Base-by-base conservation (phyloP, 768 basidiomycete species). In the Termitomyces sp. region DNA sequence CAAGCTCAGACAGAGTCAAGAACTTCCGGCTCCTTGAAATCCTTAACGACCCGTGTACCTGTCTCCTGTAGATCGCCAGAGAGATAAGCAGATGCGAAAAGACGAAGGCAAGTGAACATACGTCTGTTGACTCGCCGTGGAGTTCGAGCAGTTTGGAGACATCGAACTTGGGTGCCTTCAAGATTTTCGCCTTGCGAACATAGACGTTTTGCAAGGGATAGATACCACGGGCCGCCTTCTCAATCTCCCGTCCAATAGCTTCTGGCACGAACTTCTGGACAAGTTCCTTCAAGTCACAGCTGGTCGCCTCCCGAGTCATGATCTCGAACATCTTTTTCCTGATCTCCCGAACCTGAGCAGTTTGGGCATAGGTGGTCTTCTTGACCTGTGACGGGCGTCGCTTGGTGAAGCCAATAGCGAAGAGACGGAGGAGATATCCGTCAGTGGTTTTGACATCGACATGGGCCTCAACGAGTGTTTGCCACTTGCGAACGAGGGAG, bases 271-370 rank as follows among this genome's bases (percentile, higher is more conserved):
- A 97, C 84, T 99, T 99, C 81, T 94, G 92, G 60, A 98, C 94
- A 66, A 94, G 75, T 82, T 95, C 93, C 87, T 98, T 98, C 77
- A 99, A 77, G 76, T 98, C 97, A 71, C 92, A 94, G 68, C 87
- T 92, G 57, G 91, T 83, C 51, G 94, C 92, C 78, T 99, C 97
- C 62, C 95, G 86, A 57, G 86, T 94, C 87, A 95, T 94, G 73
- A 96, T 94, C 80, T 95, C 97, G 67, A 98, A 93, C 97, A 99
- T 99, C 85, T 98, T 98, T 75, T 92, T 92, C 73, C 97, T 83
- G 73, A 99, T 98, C 82, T 97, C 96, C 64, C 92, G 86, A 66
- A 98, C 86, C 77, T 99, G 97, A 68, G 86, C 80, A 26, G 94
- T 81, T 77, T 98, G 91, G 47, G 97, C 97, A 74, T 99, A 99